Evolutionary conservation across 75 land plant genomes (phyloP).

Genomic region (Pseudotsuga menziesii): DNA sequence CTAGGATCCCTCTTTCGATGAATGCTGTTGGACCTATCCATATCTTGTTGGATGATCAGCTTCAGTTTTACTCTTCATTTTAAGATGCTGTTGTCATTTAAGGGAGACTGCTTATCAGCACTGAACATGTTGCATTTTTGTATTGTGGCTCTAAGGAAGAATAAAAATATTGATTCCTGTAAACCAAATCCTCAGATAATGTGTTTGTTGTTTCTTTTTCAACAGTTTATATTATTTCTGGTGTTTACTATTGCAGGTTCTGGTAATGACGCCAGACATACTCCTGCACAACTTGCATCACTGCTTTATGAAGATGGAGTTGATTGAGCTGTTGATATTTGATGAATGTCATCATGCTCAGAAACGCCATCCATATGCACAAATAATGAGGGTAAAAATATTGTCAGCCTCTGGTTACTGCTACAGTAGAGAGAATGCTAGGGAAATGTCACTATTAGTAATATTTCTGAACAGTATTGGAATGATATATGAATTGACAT

Average conservation of each 20-base stretch:
- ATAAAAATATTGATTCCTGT: background rate
- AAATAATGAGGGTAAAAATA: constrained; percentile 72
- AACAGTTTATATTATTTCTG: background rate
- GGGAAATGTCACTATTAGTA: background rate
- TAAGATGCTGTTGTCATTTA: too few relatives aligned
- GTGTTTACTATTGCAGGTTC: constrained; percentile 46
- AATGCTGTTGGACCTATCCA: too few relatives aligned
- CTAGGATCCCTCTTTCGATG: too few relatives aligned
- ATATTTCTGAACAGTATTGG: background rate
- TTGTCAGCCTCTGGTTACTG: background rate
- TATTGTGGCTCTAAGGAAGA: background rate
- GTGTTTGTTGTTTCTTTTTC: background rate
- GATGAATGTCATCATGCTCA: constrained; percentile 99
- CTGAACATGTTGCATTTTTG: too few relatives aligned
- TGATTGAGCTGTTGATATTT: constrained; percentile 73
- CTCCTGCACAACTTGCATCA: constrained; percentile 60
- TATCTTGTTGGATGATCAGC: too few relatives aligned
- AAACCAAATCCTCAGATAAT: too few relatives aligned
- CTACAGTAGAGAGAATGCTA: background rate
- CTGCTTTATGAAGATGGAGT: constrained; percentile 73
- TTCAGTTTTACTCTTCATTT: too few relatives aligned
- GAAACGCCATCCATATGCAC: constrained; percentile 89
- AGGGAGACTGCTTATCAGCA: too few relatives aligned
- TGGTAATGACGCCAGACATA: constrained; percentile 95
- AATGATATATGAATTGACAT: background rate